Conservation (phyloP, 306 rosid species). For the Cicer chorassanicum region DNA sequence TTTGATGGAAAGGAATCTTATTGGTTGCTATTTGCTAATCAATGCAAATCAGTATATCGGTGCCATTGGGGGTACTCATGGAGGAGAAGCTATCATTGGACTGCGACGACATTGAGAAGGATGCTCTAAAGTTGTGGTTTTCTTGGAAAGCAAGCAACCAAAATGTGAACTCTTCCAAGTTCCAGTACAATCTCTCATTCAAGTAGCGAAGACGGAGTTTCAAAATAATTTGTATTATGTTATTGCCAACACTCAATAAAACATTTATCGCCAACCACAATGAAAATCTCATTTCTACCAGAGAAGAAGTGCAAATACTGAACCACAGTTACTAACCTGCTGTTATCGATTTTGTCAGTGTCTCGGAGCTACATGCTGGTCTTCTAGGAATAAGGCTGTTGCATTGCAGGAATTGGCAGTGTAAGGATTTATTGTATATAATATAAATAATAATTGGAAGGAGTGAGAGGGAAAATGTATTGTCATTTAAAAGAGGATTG, state of each 20-base stretch:
- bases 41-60: neutral
- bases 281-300: too few species aligned
- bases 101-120: neutral
- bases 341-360: too few species aligned
- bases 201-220: neutral
- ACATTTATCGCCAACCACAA: too few species aligned
- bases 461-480: neutral
- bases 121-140: neutral
- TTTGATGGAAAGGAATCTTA: slow-evolving; percentile 25
- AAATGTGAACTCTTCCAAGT: neutral
- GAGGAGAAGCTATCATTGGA: slow-evolving; percentile 4
- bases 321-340: too few species aligned
- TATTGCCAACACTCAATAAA: neutral
- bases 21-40: neutral
- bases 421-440: neutral
- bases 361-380: too few species aligned
- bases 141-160: neutral
- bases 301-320: too few species aligned
- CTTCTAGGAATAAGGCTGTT: too few species aligned
- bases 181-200: neutral
- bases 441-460: neutral
- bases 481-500: neutral
- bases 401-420: too few species aligned
- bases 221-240: neutral
- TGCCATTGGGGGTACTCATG: neutral